Evolutionary conservation across 2,329 filamentous ascomycete genomes (phyloP), one percentile per base, ranked within the genome.

Genomic region (Aspergillus arachidicola): DNA sequence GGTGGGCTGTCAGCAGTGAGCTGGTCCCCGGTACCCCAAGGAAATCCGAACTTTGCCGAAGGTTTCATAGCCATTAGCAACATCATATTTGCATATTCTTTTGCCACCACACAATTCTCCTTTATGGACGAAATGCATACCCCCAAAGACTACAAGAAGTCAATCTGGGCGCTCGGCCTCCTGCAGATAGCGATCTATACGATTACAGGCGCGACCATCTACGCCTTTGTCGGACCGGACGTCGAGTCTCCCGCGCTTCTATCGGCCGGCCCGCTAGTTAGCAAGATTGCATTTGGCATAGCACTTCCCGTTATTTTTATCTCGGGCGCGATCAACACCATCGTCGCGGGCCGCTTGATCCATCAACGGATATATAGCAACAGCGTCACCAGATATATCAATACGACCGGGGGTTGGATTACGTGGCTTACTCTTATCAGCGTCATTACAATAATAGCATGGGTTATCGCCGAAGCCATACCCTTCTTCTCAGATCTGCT

Each of bases 31-130:
- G 1, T 26, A 2, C 7, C 46, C 11, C 46, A 50, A n/a, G 57
- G 51, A 32, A 58, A 45, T 19, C 61, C 59, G 21, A 64, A 74
- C n/a, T 74, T 74, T 59, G 59, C 64, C 41, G 58, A 71, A 1
- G 69, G 55, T 9, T 70, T 74, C 62, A 64, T 70, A 32, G 67
- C 72, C 14, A 63, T 70, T 26, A 66, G 66, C 56, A 73, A 74
- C 50, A 72, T 75, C 14, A 62, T 72, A 50, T 74, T 73, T 51
- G 68, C 72, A 14, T 81, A 80, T 69, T 76, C 75, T 41, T 80
- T 80, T 66, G 75, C 76, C 51, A 60, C 51, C 23, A 55, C 23
- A 6, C 34, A 41, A 5, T 28, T 43, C 0, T 43, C 58, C 12
- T 60, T 60, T 34, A 59, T 59, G 58, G 32, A 32, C 6, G 58